Conservation (phyloP, 352 stramenopile genomes). For the Phytophthora kernoviae region DNA sequence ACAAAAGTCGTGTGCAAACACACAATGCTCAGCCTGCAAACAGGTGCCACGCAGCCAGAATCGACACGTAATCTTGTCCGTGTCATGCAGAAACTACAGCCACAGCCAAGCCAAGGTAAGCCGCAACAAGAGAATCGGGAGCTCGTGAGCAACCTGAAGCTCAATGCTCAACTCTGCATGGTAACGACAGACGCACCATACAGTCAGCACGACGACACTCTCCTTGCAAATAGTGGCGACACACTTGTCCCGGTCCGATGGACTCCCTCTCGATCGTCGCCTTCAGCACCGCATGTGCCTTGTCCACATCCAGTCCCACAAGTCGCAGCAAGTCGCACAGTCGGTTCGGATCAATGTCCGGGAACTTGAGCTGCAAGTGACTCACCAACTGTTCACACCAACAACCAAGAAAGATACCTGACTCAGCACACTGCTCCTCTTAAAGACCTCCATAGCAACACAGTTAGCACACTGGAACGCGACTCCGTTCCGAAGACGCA, state of each 20-base stretch:
- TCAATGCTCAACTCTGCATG: conserved; percentile 21
- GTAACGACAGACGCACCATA: conserved; percentile 64
- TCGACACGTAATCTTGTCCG: conserved; percentile 80
- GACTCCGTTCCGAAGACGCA: conserved; percentile 1
- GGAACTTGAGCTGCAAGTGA: conserved; percentile 87
- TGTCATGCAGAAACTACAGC: conserved; percentile 84
- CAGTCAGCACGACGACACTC: conserved; percentile 85
- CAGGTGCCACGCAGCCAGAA: conserved; percentile 86
- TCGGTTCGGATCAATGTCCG: conserved; percentile 70
- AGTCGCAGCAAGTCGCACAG: conserved; percentile 78
- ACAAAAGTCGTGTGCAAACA: conserved; percentile 84
- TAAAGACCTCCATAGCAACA: background rate
- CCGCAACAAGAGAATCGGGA: conserved; percentile 27
- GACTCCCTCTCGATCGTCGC: conserved; percentile 75
- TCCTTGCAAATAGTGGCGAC: conserved; percentile 80
- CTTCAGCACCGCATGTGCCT: conserved; percentile 77
- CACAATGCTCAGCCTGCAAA: conserved; percentile 77
- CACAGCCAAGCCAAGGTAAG: conserved; percentile 30
- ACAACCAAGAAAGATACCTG: conserved; percentile 8
- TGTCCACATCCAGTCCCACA: conserved; percentile 75
- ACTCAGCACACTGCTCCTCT: conserved; percentile 22
- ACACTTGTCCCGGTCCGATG: conserved; percentile 76
- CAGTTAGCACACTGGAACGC: conserved; percentile 1
- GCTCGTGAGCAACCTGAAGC: conserved; percentile 22
- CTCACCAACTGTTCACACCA: conserved; percentile 62